Percentiles rank a stretch among this genome's conserved stretches.
Evolutionary conservation across 305 asterid species (phyloP).

Genomic region (Fraxinus albicans): DNA sequence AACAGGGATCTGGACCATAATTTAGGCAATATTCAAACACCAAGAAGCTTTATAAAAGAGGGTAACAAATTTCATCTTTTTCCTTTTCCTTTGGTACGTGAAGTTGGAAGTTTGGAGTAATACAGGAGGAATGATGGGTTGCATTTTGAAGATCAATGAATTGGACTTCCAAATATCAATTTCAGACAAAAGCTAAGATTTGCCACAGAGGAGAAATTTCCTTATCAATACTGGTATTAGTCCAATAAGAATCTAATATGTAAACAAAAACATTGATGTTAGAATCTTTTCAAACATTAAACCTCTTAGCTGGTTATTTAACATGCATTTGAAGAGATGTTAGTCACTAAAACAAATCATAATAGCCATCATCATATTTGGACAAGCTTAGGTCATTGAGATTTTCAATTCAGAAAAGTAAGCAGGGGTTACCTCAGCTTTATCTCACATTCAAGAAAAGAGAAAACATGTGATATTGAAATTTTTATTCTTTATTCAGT

Average conservation of each 20-base stretch:
- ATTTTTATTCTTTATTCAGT: background rate
- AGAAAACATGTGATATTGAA: background rate
- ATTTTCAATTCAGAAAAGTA: background rate
- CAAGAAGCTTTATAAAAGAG: background rate
- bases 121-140: background rate
- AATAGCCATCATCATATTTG: background rate
- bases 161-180: background rate
- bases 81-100: background rate
- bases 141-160: constrained; percentile 4
- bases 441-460: background rate
- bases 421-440: constrained; percentile 1
- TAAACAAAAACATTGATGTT: background rate
- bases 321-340: background rate
- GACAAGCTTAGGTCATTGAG: background rate
- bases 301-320: background rate
- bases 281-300: background rate
- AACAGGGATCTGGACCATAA: constrained; percentile 68
- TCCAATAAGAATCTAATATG: background rate
- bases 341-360: background rate
- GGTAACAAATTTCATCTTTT: constrained; percentile 10
- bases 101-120: background rate
- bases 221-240: background rate
- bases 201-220: background rate
- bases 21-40: constrained; percentile 12
- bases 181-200: background rate